A percentile compares a stretch with the other conserved stretches of the same genome.
Evolutionary conservation across 129 eudicot genomes (phyloP).

Genomic region (Centrapalus pauciflorus): DNA sequence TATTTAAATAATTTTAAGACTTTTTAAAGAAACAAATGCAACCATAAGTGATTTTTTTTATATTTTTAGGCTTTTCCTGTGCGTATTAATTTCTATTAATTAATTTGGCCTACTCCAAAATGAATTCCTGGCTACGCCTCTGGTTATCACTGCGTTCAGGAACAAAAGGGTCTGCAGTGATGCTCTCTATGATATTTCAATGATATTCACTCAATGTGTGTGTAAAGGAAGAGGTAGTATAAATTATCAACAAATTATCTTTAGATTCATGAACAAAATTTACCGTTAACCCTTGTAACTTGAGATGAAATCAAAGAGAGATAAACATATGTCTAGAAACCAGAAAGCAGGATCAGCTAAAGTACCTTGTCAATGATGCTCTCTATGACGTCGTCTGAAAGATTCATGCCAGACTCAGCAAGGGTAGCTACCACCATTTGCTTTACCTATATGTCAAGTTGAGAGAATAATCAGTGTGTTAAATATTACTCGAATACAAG

Average conservation of each 20-base stretch:
- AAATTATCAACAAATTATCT: not conserved
- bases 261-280: not conserved
- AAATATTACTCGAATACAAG: not conserved
- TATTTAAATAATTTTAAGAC: no score
- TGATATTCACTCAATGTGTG: not conserved
- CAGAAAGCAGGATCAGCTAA: not conserved
- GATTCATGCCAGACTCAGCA: conserved; percentile 94
- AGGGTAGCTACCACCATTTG: conserved; percentile 97
- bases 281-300: not conserved
- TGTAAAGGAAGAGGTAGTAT: not conserved
- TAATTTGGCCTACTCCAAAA: no score
- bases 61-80: no score
- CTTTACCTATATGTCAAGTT: conserved; percentile 54
- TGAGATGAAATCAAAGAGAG: not conserved
- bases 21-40: no score
- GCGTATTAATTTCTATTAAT: no score
- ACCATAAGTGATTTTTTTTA: no score
- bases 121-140: no score
- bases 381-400: conserved; percentile 87
- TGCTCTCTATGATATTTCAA: no score
- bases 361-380: conserved; percentile 46
- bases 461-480: not conserved
- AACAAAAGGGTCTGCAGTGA: not conserved
- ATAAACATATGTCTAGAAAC: not conserved
- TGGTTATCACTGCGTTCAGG: no score